Evolutionary conservation across 306 rosid genomes (phyloP), one percentile per base, ranked within the genome.

Genomic region (Rosa rugosa): DNA sequence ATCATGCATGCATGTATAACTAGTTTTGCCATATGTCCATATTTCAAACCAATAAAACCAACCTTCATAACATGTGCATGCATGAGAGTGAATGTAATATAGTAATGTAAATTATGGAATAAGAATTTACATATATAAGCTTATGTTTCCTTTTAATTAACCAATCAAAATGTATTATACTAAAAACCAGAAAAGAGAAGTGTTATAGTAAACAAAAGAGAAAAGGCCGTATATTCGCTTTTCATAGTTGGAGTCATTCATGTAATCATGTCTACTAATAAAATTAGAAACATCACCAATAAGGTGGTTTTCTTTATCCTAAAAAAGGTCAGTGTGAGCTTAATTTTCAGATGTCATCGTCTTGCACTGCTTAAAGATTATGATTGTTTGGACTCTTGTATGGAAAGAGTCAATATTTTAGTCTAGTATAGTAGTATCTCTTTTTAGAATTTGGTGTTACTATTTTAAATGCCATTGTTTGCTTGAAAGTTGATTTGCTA

Each of bases 81-180:
- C 9, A 41, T 67, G 12, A 4, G 23, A 9, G 16, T 3, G 4
- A 0, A 11, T 23, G 31, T 25, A 57, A 57, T 22, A 42, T 64
- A 64, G 69, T 31, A 27, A 17, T 51, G 65, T 73, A 31, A 53
- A 73, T 11, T 2, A 18, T 73, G 76, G 76, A 73, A 73, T 73
- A 73, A 53, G 76, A 73, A 73, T 72, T 53, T 72, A 17, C 16
- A 50, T 72, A 25, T 27, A 4, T n/a, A 25, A 60, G 67, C 38
- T 51, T 36, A 40, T 72, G 63, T 7, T 34, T 51, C 0, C 22
- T 17, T 31, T 71, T 27, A 16, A 18, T 49, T 49, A 49, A 50
- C 63, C 34, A 9, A 54, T 54, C 4, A 54, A 41, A 41, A 68
- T 8, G 4, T 40, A 11, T 9, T 41, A n/a, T 68, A 40, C 14